Conservation (phyloP, 2,329 filamentous ascomycete genomes). For the Diaporthe citrichinensis region DNA sequence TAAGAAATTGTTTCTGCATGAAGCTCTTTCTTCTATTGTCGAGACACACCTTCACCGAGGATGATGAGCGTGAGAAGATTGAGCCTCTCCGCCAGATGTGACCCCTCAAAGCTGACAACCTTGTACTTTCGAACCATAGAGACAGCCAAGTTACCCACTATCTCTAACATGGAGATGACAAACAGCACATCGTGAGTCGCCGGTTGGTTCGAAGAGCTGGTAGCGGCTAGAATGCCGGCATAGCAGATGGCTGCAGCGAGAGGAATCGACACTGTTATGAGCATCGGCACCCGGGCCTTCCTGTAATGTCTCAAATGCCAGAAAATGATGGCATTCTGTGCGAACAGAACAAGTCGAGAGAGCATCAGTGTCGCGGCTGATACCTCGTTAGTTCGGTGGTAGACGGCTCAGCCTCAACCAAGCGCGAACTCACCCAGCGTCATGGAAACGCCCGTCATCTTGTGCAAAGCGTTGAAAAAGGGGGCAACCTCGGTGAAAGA, state of each 20-base stretch:
- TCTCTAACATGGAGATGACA: slow-evolving; percentile 73
- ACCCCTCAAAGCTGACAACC: slow-evolving; percentile 72
- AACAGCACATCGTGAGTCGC: slow-evolving; percentile 53
- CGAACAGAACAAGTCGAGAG: slow-evolving; percentile 65
- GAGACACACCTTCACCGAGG: slow-evolving; percentile 67
- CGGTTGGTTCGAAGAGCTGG: slow-evolving; percentile 54
- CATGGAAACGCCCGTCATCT: slow-evolving; percentile 16
- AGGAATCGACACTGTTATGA: slow-evolving; percentile 48
- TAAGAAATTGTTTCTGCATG: neutral
- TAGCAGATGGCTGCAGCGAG: slow-evolving; percentile 55
- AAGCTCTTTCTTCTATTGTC: too few relatives aligned
- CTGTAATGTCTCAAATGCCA: slow-evolving; percentile 53
- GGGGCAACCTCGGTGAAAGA: slow-evolving; percentile 29
- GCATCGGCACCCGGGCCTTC: slow-evolving; percentile 9
- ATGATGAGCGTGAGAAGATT: slow-evolving; percentile 76
- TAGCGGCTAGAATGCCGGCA: slow-evolving; percentile 49
- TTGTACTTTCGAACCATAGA: slow-evolving; percentile 63
- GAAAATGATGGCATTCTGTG: slow-evolving; percentile 66
- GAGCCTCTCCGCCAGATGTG: slow-evolving; percentile 75
- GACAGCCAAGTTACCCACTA: slow-evolving; percentile 63
- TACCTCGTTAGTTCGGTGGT: neutral
- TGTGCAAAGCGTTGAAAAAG: slow-evolving; percentile 24
- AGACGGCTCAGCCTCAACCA: neutral
- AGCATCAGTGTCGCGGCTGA: slow-evolving; percentile 62
- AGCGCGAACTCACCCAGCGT: neutral